Percentiles rank a stretch among this genome's conserved stretches.
Conservation (phyloP, 805 yeast species). For the Myxozyma nipponensis region DNA sequence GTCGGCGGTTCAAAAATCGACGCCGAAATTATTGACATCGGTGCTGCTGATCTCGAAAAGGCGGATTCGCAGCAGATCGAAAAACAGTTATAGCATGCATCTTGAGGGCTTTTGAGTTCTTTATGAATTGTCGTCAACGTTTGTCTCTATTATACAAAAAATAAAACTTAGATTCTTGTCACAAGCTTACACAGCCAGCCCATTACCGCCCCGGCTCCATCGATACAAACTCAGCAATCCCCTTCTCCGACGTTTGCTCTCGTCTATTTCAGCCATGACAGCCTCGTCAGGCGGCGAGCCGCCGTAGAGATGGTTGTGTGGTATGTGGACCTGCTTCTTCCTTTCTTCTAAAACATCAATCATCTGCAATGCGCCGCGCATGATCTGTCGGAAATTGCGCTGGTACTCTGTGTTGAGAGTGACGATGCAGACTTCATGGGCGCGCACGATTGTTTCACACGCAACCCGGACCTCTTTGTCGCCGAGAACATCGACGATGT, state of each 20-base stretch:
- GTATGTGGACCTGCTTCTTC: slow-evolving; percentile 13
- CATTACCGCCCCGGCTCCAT: slow-evolving; percentile 41
- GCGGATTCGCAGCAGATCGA: background rate
- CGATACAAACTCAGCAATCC: slow-evolving; percentile 38
- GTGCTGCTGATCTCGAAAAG: background rate
- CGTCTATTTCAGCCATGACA: slow-evolving; percentile 30
- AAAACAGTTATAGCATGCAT: background rate
- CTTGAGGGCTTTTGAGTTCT: no score
- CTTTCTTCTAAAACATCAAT: slow-evolving; percentile 23
- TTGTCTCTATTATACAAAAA: background rate
- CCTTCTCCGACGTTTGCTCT: slow-evolving; percentile 32
- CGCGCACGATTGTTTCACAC: slow-evolving; percentile 34
- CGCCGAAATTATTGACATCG: slow-evolving; percentile 37
- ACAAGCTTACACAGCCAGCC: slow-evolving; percentile 39
- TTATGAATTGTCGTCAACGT: background rate
- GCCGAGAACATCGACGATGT: slow-evolving; percentile 30
- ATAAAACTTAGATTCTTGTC: background rate
- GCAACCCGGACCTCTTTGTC: slow-evolving; percentile 33
- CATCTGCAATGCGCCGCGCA: slow-evolving; percentile 35
- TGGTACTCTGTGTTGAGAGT: slow-evolving; percentile 35
- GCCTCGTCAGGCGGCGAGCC: slow-evolving; percentile 24
- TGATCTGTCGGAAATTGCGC: slow-evolving; percentile 34
- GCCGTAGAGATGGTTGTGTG: slow-evolving; percentile 19
- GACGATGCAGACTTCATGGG: slow-evolving; percentile 36
- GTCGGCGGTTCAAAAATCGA: slow-evolving; percentile 55